Percentiles rank a stretch among this genome's conserved stretches.
phyloP scores from a whole-genome alignment of 768 basidiomycete genomes.

The Lyophyllum semitale region DNA sequence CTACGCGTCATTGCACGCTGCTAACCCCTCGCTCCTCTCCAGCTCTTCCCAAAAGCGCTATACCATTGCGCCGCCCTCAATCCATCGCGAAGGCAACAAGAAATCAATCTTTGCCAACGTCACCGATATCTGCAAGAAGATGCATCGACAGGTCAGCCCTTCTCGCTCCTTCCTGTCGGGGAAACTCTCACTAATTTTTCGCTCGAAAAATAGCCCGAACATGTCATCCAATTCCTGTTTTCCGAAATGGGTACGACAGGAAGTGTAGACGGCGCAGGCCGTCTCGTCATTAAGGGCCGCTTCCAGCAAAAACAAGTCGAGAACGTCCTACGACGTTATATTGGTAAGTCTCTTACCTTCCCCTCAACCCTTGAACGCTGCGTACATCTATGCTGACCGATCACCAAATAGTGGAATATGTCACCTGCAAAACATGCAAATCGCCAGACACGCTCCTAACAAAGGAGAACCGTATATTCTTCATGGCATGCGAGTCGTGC shows the following conservation, averaged over 20 bases:
- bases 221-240: conserved; percentile 96
- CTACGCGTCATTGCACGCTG: conserved; percentile 87
- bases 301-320: conserved; percentile 99
- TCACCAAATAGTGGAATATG: conserved; percentile 79
- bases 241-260: conserved; percentile 99
- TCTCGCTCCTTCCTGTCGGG: not conserved
- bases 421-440: conserved; percentile 99
- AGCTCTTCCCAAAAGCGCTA: conserved; percentile 89
- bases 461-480: conserved; percentile 99
- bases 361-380: not conserved
- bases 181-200: not conserved
- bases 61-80: conserved; percentile 94
- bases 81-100: conserved; percentile 95
- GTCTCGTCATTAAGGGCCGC: conserved; percentile 94
- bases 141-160: conserved; percentile 79
- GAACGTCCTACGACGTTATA: conserved; percentile 94
- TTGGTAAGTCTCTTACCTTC: conserved; percentile 60
- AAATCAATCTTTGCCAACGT: conserved; percentile 97
- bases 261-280: conserved; percentile 87
- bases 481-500: conserved; percentile 92
- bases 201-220: conserved; percentile 69
- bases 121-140: conserved; percentile 95
- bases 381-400: not conserved
- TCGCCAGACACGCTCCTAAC: conserved; percentile 95
- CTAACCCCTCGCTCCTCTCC: conserved; percentile 87